These are phyloP conservation scores for Aspergillus ibericus DNA, from an alignment of 2,329 filamentous ascomycete genomes.

Conservation along the genomic window DNA sequence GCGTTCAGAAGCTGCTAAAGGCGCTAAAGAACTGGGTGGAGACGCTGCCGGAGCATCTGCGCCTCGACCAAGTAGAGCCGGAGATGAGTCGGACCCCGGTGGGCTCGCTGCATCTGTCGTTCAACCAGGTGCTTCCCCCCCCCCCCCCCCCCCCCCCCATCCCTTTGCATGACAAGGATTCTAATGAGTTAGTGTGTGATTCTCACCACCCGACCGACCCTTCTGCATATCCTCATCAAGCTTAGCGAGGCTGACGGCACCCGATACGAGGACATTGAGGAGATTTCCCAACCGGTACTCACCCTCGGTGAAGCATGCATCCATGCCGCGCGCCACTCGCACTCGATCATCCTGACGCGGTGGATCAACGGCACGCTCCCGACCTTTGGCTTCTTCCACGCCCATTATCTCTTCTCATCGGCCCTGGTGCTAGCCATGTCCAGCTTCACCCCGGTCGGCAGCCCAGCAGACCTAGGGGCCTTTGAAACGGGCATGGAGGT, in stretches of 20 bases:
- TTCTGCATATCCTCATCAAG: constrained; percentile 41
- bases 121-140: constrained; percentile 31
- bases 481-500: constrained; percentile 37
- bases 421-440: constrained; percentile 41
- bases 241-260: constrained; percentile 24
- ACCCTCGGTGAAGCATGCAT: constrained; percentile 42
- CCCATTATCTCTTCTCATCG: constrained; percentile 42
- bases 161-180: not conserved
- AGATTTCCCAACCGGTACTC: constrained; percentile 39
- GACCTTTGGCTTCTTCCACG: constrained; percentile 43
- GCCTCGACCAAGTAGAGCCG: constrained; percentile 32
- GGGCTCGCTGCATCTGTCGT: constrained; percentile 39
- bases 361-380: constrained; percentile 42
- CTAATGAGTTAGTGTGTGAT: constrained; percentile 35
- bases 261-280: constrained; percentile 5
- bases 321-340: constrained; percentile 39
- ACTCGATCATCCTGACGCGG: constrained; percentile 38
- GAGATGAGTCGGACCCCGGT: constrained; percentile 36
- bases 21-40: constrained; percentile 42
- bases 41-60: constrained; percentile 36
- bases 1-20: constrained; percentile 42
- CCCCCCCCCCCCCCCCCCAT: too few relatives aligned
- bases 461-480: constrained; percentile 28
- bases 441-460: constrained; percentile 35
- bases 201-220: constrained; percentile 40